These are phyloP conservation scores for Actinomucor elegans DNA, from an alignment of 371 early-diverging fungal species.

Conservation along the genomic window DNA sequence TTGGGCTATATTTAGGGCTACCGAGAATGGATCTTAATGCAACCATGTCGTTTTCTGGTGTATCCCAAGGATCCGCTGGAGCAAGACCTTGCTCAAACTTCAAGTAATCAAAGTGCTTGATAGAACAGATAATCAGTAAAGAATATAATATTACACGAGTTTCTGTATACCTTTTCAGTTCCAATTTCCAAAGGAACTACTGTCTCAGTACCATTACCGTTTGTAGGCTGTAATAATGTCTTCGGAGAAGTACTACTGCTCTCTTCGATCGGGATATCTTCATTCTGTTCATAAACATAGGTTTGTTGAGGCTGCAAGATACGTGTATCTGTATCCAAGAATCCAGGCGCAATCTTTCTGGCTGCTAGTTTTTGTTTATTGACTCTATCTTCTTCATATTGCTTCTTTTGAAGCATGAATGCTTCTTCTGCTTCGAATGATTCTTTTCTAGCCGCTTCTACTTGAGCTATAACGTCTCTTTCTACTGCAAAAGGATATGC, in stretches of 20 bases:
- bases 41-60: slow-evolving; percentile 53
- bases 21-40: slow-evolving; percentile 51
- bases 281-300: slow-evolving; percentile 29
- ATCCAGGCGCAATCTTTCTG: slow-evolving; percentile 59
- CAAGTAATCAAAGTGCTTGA: slow-evolving; percentile 51
- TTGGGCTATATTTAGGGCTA: slow-evolving; percentile 17
- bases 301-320: slow-evolving; percentile 47
- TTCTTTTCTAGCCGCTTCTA: slow-evolving; percentile 26
- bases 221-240: neutral
- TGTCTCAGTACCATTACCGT: neutral
- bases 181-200: neutral
- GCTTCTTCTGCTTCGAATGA: slow-evolving; percentile 21
- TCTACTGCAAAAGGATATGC: slow-evolving; percentile 44
- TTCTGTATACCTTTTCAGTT: slow-evolving; percentile 10
- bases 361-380: slow-evolving; percentile 50
- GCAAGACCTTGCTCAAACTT: slow-evolving; percentile 72
- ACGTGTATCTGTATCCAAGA: slow-evolving; percentile 55
- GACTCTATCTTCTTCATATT: slow-evolving; percentile 37
- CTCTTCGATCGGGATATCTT: neutral
- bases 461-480: slow-evolving; percentile 37
- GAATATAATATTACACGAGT: no score
- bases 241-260: slow-evolving; percentile 6
- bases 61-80: slow-evolving; percentile 77
- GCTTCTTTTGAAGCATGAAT: neutral
- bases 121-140: no score